Conservation (phyloP, 768 basidiomycete species). For the Termitomyces sp. region DNA sequence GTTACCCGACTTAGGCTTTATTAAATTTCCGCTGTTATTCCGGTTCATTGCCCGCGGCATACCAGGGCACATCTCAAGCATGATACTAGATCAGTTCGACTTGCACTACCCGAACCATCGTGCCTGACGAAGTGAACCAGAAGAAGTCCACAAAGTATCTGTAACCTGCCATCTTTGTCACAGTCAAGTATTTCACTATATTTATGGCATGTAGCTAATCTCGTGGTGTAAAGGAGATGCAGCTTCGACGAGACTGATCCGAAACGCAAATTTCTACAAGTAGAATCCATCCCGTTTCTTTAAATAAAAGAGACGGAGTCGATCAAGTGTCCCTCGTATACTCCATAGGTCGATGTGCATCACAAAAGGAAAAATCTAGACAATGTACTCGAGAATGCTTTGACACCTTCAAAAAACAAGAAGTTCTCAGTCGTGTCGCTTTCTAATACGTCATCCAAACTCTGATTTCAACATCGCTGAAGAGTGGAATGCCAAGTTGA, state of each 20-base stretch:
- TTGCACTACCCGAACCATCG: background rate
- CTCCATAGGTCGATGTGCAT: background rate
- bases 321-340: too few species aligned
- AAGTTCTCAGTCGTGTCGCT: background rate
- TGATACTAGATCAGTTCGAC: too few species aligned
- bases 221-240: too few species aligned
- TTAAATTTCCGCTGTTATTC: background rate
- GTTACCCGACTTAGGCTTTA: too few species aligned
- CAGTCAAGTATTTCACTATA: too few species aligned
- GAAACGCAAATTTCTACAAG: background rate
- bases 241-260: background rate
- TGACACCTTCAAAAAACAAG: background rate
- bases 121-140: background rate
- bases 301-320: too few species aligned
- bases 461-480: background rate
- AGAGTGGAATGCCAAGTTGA: too few species aligned
- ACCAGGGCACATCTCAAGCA: too few species aligned
- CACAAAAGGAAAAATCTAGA: background rate
- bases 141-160: background rate
- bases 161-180: too few species aligned
- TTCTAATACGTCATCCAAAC: background rate
- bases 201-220: too few species aligned
- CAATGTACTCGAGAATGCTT: background rate
- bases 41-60: background rate
- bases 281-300: too few species aligned